A percentile compares a stretch with the other conserved stretches of the same genome.
These are phyloP conservation scores for Galerina marginata DNA, from an alignment of 768 basidiomycete genomes.

Conservation along the genomic window DNA sequence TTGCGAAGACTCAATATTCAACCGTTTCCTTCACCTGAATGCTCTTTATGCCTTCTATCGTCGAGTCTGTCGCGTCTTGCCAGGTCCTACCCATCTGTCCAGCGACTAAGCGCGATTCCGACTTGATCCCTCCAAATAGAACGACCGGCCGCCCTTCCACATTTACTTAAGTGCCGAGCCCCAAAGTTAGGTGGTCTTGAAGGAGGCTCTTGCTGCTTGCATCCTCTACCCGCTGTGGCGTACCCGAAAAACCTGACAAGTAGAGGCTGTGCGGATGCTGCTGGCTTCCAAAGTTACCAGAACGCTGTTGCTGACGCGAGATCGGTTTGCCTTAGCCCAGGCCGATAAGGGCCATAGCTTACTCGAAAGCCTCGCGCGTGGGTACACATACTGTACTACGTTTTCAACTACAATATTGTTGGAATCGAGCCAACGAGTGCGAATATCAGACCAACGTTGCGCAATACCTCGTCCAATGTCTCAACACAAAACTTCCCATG, in stretches of 20 bases:
- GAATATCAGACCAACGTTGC: not conserved
- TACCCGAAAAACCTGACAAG: not conserved
- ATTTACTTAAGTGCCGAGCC: too few species aligned
- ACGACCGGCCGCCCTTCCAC: too few species aligned
- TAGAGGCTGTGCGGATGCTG: not conserved
- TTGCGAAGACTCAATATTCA: too few species aligned
- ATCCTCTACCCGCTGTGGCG: too few species aligned
- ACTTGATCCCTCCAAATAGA: too few species aligned
- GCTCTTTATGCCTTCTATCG: too few species aligned
- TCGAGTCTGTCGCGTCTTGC: too few species aligned
- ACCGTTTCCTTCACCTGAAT: too few species aligned
- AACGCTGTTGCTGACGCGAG: not conserved
- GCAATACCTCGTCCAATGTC: not conserved
- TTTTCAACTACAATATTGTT: constrained; percentile 3
- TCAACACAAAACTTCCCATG: not conserved
- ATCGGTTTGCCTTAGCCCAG: not conserved
- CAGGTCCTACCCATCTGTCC: too few species aligned
- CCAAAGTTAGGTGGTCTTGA: too few species aligned
- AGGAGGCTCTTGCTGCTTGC: too few species aligned
- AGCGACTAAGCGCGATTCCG: too few species aligned
- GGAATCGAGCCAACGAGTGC: constrained; percentile 9
- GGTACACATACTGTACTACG: not conserved
- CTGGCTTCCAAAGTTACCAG: not conserved
- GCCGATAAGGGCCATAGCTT: not conserved
- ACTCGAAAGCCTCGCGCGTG: not conserved